These are phyloP conservation scores for Phytophthora multivora DNA, from an alignment of 352 stramenopile species.

Conservation along the genomic window DNA sequence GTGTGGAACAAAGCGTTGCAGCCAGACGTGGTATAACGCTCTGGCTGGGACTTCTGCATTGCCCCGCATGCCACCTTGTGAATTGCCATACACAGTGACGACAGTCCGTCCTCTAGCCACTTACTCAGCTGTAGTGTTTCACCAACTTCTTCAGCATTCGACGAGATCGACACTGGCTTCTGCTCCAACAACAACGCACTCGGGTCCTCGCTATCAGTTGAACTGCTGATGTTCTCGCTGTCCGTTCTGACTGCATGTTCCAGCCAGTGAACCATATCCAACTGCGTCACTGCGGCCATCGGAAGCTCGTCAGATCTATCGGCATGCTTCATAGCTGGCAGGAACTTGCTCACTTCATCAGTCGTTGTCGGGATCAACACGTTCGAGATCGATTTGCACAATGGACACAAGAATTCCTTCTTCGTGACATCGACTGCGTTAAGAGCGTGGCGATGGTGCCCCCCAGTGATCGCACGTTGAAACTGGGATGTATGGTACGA, in stretches of 20 bases:
- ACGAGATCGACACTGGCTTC: constrained; percentile 21
- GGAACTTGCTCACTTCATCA: constrained; percentile 50
- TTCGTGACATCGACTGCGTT: constrained; percentile 97
- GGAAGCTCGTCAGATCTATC: constrained; percentile 19
- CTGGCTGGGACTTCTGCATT: constrained; percentile 83
- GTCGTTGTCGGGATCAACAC: constrained; percentile 92
- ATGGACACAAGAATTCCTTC: constrained; percentile 96
- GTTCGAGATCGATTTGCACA: constrained; percentile 98
- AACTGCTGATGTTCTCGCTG: constrained; percentile 5
- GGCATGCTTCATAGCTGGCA: constrained; percentile 28
- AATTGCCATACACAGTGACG: constrained; percentile 84
- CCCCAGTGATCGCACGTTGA: constrained; percentile 91
- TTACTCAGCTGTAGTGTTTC: constrained; percentile 40
- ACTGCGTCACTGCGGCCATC: constrained; percentile 19
- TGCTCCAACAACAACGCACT: constrained; percentile 39
- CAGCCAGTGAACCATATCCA: constrained; percentile 60
- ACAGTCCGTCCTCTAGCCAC: constrained; percentile 72
- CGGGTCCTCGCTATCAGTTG: constrained; percentile 25
- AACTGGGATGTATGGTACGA: constrained; percentile 95
- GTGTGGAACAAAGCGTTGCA: constrained; percentile 84
- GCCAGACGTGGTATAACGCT: constrained; percentile 77
- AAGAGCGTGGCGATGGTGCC: constrained; percentile 90
- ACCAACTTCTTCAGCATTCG: constrained; percentile 13
- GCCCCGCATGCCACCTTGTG: constrained; percentile 83
- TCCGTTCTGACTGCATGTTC: constrained; percentile 31